Evolutionary conservation across 1,139 yeast species (phyloP), one percentile per base, ranked within the genome.

Genomic region (Saccharomyces hybrid): DNA sequence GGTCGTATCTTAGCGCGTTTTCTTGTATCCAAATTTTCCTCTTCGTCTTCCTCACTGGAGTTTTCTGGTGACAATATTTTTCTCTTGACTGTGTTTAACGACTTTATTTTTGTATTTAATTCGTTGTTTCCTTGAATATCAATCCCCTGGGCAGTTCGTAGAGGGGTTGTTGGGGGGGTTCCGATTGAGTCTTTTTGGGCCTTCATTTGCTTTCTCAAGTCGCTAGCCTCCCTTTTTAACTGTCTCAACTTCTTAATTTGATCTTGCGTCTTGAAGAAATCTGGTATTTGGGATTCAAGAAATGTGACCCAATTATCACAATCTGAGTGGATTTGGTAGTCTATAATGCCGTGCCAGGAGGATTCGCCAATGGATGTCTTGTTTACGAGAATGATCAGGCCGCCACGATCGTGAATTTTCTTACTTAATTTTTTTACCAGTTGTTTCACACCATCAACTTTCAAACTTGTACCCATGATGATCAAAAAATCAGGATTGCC

Each of bases 381-480:
- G 64, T 81, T 82, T 42, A 82, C 68, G 73, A 84, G 73, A 2
- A 82, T 71, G 0, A 81, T 81, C 14, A 76, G 71, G 0, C 86
- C 86, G 64, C 82, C 87, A 38, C 76, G 75, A 3, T 80, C 75
- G 65, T 85, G 95, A 6, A 89, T 84, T 7, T 80, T 79, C 59
- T 78, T 78, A 16, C 93, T 79, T 69, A 88, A 72, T 55, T 82
- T 82, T 62, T 81, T 82, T 5, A 88, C 96, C 52, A 88, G 71
- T 59, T 84, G 78, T 65, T 84, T 81, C 28, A 89, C 93, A 0
- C 96, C 96, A 53, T 91, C 95, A 16, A 89, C 95, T 70, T 85
- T 86, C 54, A 89, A 72, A 6, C 95, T 84, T 0, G 96, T 89
- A 1, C 96, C 96, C 78, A 88, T 88, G 32, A 89, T 86, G 25